A percentile compares a stretch with the other conserved stretches of the same genome.
Evolutionary conservation across 257 asterid species (phyloP).

Genomic region (Solanum arcanum): DNA sequence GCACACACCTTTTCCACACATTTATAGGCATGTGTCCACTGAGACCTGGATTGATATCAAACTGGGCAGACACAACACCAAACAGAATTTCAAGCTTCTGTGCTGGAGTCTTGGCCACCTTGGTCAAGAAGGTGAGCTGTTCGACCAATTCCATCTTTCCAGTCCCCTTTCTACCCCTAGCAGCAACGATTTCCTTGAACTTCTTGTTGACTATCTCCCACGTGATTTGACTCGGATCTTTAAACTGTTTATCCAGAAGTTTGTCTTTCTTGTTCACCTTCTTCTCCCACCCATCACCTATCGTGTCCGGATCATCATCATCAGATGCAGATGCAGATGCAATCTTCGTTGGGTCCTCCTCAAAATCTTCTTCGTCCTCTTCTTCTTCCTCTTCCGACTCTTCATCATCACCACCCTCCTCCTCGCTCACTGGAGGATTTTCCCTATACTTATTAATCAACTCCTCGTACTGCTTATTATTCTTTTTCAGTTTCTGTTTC

Average conservation of each 20-base stretch:
- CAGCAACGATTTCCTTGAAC: slow-evolving; percentile 83
- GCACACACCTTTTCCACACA: slow-evolving; percentile 91
- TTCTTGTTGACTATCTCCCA: slow-evolving; percentile 93
- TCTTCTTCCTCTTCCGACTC: slow-evolving; percentile 55
- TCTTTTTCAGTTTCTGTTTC: slow-evolving; percentile 93
- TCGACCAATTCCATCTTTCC: slow-evolving; percentile 86
- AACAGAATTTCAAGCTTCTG: slow-evolving; percentile 93
- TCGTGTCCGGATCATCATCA: slow-evolving; percentile 16
- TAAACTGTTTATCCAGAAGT: slow-evolving; percentile 81
- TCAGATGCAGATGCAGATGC: slow-evolving; percentile 11
- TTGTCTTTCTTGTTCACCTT: slow-evolving; percentile 85
- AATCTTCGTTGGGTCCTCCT: slow-evolving; percentile 29
- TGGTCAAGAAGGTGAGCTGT: slow-evolving; percentile 86
- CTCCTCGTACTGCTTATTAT: slow-evolving; percentile 74
- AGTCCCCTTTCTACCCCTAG: slow-evolving; percentile 90
- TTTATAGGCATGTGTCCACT: slow-evolving; percentile 93
- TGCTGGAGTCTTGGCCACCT: slow-evolving; percentile 94
- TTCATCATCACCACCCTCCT: slow-evolving; percentile 54
- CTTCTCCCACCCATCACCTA: slow-evolving; percentile 54
- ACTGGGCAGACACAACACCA: slow-evolving; percentile 85
- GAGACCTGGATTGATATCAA: slow-evolving; percentile 77
- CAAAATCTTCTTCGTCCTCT: slow-evolving; percentile 41
- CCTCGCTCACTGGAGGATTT: slow-evolving; percentile 82
- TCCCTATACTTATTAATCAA: slow-evolving; percentile 64
- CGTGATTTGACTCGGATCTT: slow-evolving; percentile 80